Conservation (phyloP, 306 rosid genomes). For the Quercus ilex region DNA sequence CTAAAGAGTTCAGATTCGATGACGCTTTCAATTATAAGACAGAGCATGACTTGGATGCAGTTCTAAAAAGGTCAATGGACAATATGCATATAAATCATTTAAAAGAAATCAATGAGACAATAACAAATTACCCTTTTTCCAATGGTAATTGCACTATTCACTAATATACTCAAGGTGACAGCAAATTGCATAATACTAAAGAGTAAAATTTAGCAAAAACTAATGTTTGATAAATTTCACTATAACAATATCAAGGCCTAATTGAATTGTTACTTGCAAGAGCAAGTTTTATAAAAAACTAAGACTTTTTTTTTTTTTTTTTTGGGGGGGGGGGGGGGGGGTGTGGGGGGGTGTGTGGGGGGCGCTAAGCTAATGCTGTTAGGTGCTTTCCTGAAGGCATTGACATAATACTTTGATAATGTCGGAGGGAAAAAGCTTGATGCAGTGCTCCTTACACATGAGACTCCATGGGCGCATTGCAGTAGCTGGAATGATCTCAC, state of each 20-base stretch:
- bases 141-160: no score
- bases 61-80: conserved; percentile 13
- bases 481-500: conserved; percentile 56
- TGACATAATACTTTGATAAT: conserved; percentile 65
- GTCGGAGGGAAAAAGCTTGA: conserved; percentile 67
- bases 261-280: no score
- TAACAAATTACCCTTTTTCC: not conserved
- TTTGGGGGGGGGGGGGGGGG: no score
- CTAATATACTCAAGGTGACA: no score
- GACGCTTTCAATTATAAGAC: conserved; percentile 25
- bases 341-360: no score
- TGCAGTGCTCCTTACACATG: conserved; percentile 50
- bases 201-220: no score
- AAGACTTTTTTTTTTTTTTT: no score
- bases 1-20: conserved; percentile 23
- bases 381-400: conserved; percentile 58
- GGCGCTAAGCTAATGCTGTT: no score
- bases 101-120: not conserved
- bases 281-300: not conserved
- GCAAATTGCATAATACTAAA: no score
- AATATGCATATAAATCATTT: not conserved
- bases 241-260: no score
- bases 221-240: not conserved
- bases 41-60: conserved; percentile 8
- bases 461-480: conserved; percentile 43